Evolutionary conservation across 2,329 filamentous ascomycete genomes (phyloP), one percentile per base, ranked within the genome.

Genomic region (Sporothrix euskadiensis): DNA sequence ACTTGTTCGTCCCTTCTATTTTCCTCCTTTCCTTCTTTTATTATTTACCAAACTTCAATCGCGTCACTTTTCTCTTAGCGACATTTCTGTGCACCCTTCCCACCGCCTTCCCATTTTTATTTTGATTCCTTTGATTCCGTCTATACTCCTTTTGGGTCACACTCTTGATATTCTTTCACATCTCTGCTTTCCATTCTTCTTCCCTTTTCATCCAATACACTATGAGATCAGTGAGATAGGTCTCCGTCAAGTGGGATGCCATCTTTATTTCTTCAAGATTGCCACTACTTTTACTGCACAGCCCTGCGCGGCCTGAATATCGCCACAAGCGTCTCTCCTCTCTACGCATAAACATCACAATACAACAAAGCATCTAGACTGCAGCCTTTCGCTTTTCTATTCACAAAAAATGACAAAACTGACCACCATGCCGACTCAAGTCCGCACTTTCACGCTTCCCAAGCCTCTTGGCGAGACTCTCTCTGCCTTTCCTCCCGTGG

Each of bases 281-380:
- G 92, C 80, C 93, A 97, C 82, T 97, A 97, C 84, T 97, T 97
- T 84, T 96, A 93, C 85, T 93, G 93, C 86, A 97, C 91, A 82
- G 92, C 93, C 80, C 85, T 97, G 84, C 93, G 93, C 86, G 91
- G 94, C 80, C 85, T 97, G 78, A 95, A 92, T 80, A 90, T 97
- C 78, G 88, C 90, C 83, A 97, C 92, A 78, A 88, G 85, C 79
- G 89, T 97, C 82, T 93, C 91, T 77, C 90, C 92, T 78, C 85
- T 93, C 72, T 94, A 93, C 85, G 88, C 87, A 83, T 93, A 85
- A 76, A 77, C 78, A 16, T 22, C 9, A 26, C n/a, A 63, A n/a
- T 14, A 30, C 19, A 9, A 30, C 19, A 9, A 30, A 44, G 16
- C 49, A 22, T 52, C n/a, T 52, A 5, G 57, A 26, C 10, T 52